Conservation (phyloP, 306 rosid genomes). For the Hippophae gyantsensis region DNA sequence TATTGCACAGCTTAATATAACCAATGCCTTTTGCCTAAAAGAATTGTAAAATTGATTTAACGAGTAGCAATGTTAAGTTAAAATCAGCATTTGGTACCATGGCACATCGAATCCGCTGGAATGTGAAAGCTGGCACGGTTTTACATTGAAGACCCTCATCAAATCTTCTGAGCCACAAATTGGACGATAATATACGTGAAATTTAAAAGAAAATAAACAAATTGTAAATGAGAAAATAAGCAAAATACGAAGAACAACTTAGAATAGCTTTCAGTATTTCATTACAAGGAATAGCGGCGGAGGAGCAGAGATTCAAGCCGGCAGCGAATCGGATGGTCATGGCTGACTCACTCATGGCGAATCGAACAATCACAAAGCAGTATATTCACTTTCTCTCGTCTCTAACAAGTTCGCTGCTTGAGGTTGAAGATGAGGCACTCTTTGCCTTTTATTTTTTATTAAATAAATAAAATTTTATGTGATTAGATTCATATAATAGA, state of each 20-base stretch:
- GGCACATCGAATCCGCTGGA: constrained; percentile 38
- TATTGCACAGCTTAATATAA: too few species aligned
- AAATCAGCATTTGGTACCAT: constrained; percentile 35
- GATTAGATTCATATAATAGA: too few species aligned
- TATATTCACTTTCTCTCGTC: background rate
- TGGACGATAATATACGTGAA: constrained; percentile 52
- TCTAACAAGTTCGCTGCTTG: background rate
- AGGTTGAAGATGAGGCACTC: constrained; percentile 33
- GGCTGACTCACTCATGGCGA: constrained; percentile 54
- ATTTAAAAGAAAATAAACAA: background rate
- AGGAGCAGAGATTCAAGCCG: constrained; percentile 35
- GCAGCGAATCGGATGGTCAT: constrained; percentile 57
- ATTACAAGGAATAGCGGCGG: constrained; percentile 39
- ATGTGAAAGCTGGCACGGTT: constrained; percentile 47
- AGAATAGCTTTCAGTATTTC: constrained; percentile 5
- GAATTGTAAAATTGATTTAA: background rate
- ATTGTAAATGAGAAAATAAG: constrained; percentile 5
- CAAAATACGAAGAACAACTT: background rate
- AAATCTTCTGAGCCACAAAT: constrained; percentile 64
- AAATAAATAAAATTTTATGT: too few species aligned
- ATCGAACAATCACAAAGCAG: background rate
- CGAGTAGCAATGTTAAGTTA: background rate
- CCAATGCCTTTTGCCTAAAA: background rate
- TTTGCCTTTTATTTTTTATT: background rate
- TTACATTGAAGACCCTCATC: constrained; percentile 26